Percentiles rank a stretch among this genome's conserved stretches.
Conservation (phyloP, 2,329 filamentous ascomycete genomes). For the Epichloe amarillans region DNA sequence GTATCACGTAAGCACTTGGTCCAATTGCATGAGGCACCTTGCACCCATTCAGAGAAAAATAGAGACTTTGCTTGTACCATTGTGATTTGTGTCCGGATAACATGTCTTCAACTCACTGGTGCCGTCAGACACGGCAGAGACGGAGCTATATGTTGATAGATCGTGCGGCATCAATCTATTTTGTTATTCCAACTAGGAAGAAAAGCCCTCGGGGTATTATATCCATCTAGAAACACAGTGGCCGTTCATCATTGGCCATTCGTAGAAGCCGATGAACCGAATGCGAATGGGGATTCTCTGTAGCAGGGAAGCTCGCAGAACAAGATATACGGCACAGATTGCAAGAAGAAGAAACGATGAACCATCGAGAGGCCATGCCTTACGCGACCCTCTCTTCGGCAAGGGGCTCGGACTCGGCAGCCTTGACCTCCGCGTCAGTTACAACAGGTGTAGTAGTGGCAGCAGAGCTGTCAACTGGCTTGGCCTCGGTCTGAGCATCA, state of each 20-base stretch:
- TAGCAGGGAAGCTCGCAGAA: too few relatives aligned
- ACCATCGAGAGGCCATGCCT: background rate
- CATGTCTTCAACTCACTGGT: too few relatives aligned
- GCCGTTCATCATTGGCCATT: background rate
- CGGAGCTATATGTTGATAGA: too few relatives aligned
- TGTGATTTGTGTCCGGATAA: too few relatives aligned
- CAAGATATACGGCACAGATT: too few relatives aligned
- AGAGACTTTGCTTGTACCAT: too few relatives aligned
- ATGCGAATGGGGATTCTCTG: too few relatives aligned
- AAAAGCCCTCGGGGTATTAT: constrained; percentile 3
- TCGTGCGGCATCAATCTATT: background rate
- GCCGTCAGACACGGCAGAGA: too few relatives aligned
- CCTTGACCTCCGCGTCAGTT: constrained; percentile 4
- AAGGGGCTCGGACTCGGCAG: constrained; percentile 4
- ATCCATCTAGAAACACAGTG: background rate
- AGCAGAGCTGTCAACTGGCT: background rate
- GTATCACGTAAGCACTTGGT: too few relatives aligned
- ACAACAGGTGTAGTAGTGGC: background rate
- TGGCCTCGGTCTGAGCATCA: constrained; percentile 1
- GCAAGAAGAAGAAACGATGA: background rate
- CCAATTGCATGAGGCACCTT: too few relatives aligned
- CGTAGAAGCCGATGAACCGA: too few relatives aligned
- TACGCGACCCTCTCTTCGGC: constrained; percentile 4
- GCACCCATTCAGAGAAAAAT: too few relatives aligned
- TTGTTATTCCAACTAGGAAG: background rate